Conservation (phyloP, 1,284 basidiomycete species). For the Bjerkandera adusta region DNA sequence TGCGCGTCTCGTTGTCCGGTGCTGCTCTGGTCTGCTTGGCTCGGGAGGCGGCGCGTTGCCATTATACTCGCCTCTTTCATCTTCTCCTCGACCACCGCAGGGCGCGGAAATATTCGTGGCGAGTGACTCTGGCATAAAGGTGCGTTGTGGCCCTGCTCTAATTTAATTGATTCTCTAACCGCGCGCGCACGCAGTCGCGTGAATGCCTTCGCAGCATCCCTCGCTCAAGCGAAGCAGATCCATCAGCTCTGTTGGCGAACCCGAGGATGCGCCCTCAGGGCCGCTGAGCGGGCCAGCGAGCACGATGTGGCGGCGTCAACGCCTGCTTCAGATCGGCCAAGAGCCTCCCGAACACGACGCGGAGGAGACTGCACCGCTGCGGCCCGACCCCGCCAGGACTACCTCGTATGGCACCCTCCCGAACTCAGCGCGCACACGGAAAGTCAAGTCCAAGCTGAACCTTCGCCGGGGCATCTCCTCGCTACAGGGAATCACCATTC, state of each 20-base stretch:
- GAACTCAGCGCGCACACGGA: slow-evolving; percentile 20
- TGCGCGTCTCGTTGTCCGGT: no score
- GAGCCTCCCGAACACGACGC: slow-evolving; percentile 17
- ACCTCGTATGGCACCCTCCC: slow-evolving; percentile 50
- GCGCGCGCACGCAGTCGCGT: background rate
- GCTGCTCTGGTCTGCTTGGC: no score
- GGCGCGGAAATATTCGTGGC: no score
- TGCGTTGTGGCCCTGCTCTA: no score
- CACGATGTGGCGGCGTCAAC: slow-evolving; percentile 50
- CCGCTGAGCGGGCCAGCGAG: slow-evolving; percentile 35
- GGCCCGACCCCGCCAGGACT: slow-evolving; percentile 18
- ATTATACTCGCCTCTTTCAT: no score
- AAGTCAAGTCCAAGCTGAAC: slow-evolving; percentile 30
- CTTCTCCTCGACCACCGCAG: no score
- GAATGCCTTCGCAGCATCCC: background rate
- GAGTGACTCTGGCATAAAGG: no score
- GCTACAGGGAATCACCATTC: slow-evolving; percentile 34
- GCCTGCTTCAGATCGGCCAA: slow-evolving; percentile 47
- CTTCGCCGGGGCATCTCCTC: slow-evolving; percentile 35
- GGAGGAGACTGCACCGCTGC: slow-evolving; percentile 27
- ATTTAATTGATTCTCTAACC: no score
- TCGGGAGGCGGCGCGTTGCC: no score
- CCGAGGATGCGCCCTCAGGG: slow-evolving; percentile 23
- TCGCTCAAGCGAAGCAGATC: slow-evolving; percentile 3
- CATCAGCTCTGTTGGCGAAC: background rate